Evolutionary conservation across 2,329 filamentous ascomycete species (phyloP), one percentile per base, ranked within the genome.

Genomic region (Dothistroma pini): DNA sequence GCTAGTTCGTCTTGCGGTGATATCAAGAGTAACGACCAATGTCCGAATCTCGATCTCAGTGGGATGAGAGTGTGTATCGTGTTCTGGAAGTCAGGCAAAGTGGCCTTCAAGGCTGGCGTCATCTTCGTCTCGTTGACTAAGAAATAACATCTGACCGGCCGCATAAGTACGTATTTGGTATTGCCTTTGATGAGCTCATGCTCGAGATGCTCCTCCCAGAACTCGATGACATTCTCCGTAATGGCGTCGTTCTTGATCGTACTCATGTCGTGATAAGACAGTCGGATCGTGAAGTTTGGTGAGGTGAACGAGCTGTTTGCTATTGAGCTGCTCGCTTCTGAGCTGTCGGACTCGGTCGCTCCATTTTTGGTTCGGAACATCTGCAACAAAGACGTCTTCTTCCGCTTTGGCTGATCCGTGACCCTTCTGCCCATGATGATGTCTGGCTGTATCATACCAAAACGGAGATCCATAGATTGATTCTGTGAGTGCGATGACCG

Each of bases 141-240:
- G 47, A 60, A 47, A 19, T 50, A 50, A n/a, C 52, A 34, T 21
- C 58, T 21, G 12, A 60, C 8, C 14, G 59, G 59, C 4, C 59
- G 56, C 29, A 62, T 25, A 4, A 62, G 52, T 7, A 55, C 32
- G 44, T 54, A 62, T 48, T 58, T 58, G 3, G 55, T 16, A 35
- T 44, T 62, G 9, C 47, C 47, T 31, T 62, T 29, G 49, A 58
- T 38, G 12, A 62, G 25, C 12, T 49, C 35, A 14, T 55, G 21
- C 32, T 62, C 59, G 41, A 62, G 50, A 31, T 62, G 32, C 50
- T 58, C 59, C 22, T 62, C 56, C 59, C 59, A 62, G 56, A 62
- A 62, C 3, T 57, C 59, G 52, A 62, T 56, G 22, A 51, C 54
- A 21, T 50, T 54, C 16, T 62, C 59, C 5, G 55, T 58, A 6